Conservation (phyloP, 805 yeast species). For the Candida odintsovae region DNA sequence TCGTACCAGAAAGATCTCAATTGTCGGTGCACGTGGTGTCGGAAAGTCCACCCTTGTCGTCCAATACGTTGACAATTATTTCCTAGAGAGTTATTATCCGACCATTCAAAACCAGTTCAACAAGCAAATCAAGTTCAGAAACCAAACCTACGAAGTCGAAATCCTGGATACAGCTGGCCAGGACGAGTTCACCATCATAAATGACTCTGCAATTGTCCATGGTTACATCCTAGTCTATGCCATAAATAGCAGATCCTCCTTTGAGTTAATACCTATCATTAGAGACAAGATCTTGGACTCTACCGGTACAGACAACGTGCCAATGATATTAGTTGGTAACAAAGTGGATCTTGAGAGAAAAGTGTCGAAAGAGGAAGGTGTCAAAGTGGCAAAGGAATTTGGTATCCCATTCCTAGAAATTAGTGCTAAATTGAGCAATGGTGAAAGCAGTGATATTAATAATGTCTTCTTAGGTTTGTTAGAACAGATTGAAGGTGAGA, state of each 20-base stretch:
- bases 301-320: constrained; percentile 61
- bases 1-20: constrained; percentile 65
- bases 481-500: constrained; percentile 55
- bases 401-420: constrained; percentile 76
- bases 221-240: constrained; percentile 82
- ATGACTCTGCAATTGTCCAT: constrained; percentile 72
- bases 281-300: constrained; percentile 80
- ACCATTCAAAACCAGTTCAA: constrained; percentile 33
- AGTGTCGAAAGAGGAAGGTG: constrained; percentile 55
- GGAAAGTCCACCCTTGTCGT: constrained; percentile 85
- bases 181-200: constrained; percentile 79
- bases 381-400: constrained; percentile 56
- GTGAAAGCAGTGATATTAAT: constrained; percentile 67
- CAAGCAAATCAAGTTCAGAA: constrained; percentile 37
- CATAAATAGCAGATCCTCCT: constrained; percentile 70
- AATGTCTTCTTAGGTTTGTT: constrained; percentile 56
- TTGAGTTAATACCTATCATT: constrained; percentile 68
- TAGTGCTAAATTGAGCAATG: constrained; percentile 72
- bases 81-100: constrained; percentile 85
- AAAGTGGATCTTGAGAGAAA: constrained; percentile 67
- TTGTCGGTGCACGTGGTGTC: constrained; percentile 83
- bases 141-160: constrained; percentile 74
- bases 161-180: constrained; percentile 92
- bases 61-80: constrained; percentile 81
- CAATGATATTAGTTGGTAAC: constrained; percentile 75